Percentiles rank a stretch among this genome's conserved stretches.
These are phyloP conservation scores for Mycena maculata DNA, from an alignment of 768 basidiomycete species.

Conservation along the genomic window DNA sequence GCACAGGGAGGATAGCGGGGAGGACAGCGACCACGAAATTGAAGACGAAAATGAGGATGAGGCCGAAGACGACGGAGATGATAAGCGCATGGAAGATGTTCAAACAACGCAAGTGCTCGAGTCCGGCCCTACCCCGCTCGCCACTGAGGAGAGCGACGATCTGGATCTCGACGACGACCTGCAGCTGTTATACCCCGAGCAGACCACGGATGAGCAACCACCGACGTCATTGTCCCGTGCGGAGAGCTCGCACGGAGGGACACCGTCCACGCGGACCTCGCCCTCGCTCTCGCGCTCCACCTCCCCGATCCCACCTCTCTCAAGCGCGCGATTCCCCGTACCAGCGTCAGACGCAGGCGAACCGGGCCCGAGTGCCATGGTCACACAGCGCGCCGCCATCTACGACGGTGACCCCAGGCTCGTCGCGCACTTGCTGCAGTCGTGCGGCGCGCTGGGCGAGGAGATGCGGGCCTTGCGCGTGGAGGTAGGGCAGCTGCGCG, in stretches of 20 bases:
- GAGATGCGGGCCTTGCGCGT: constrained; percentile 19
- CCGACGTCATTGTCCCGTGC: too few relatives aligned
- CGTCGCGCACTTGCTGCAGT: constrained; percentile 11
- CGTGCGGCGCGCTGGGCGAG: constrained; percentile 15
- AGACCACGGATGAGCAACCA: background rate
- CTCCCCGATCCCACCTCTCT: constrained; percentile 3
- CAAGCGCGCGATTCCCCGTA: constrained; percentile 19
- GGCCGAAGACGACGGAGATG: background rate
- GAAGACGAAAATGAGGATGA: background rate
- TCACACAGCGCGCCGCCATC: too few relatives aligned
- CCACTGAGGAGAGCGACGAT: background rate
- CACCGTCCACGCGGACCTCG: too few relatives aligned
- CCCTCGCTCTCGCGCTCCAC: constrained; percentile 2
- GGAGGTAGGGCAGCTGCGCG: constrained; percentile 18
- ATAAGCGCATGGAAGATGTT: background rate
- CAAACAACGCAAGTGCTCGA: background rate
- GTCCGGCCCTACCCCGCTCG: background rate
- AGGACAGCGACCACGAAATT: background rate
- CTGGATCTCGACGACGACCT: constrained; percentile 7
- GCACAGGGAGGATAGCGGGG: background rate
- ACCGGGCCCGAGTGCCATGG: background rate
- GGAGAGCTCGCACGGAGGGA: too few relatives aligned
- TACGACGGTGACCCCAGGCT: background rate
- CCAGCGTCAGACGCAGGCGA: background rate
- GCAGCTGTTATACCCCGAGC: constrained; percentile 18